Conservation (phyloP, 2,329 filamentous ascomycete species). For the Phaeophleospora eucalypticola region DNA sequence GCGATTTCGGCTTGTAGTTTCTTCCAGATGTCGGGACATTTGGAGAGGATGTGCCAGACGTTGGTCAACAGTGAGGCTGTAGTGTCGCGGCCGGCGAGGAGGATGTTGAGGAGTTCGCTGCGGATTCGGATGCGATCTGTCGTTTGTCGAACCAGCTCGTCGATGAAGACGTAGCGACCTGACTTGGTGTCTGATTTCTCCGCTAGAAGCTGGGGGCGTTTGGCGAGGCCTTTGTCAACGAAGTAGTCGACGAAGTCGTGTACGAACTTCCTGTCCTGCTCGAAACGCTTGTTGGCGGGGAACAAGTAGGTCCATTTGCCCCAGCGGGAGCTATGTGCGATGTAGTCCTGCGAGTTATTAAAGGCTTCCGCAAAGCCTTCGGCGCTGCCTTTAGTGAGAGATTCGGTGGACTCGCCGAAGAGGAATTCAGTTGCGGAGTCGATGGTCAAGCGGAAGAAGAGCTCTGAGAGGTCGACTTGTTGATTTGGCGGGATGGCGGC, state of each 20-base stretch:
- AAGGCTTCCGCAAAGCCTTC: slow-evolving; percentile 35
- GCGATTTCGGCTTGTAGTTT: slow-evolving; percentile 31
- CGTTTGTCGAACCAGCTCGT: slow-evolving; percentile 46
- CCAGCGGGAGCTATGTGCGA: slow-evolving; percentile 24
- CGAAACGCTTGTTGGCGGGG: slow-evolving; percentile 35
- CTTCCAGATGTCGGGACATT: slow-evolving; percentile 29
- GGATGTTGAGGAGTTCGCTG: slow-evolving; percentile 48
- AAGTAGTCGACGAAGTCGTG: slow-evolving; percentile 48
- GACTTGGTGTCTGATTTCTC: slow-evolving; percentile 33
- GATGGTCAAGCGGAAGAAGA: slow-evolving; percentile 63
- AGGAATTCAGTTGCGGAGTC: slow-evolving; percentile 66
- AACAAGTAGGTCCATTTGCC: slow-evolving; percentile 22
- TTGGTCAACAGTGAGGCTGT: slow-evolving; percentile 50
- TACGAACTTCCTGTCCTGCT: slow-evolving; percentile 38
- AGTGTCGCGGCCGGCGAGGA: slow-evolving; percentile 53
- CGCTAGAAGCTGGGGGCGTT: slow-evolving; percentile 28
- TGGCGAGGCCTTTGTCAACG: slow-evolving; percentile 41
- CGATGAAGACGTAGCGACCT: slow-evolving; percentile 46
- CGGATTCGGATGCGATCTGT: slow-evolving; percentile 46
- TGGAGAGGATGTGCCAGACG: slow-evolving; percentile 37
- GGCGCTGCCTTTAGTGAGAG: slow-evolving; percentile 22
- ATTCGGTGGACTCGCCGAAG: slow-evolving; percentile 50
- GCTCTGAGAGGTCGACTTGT: slow-evolving; percentile 55
- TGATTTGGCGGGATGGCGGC: slow-evolving; percentile 55
- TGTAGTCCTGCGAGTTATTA: slow-evolving; percentile 28